Evolutionary conservation across 2,329 filamentous ascomycete species (phyloP).

Genomic region (Penicillium sp.): DNA sequence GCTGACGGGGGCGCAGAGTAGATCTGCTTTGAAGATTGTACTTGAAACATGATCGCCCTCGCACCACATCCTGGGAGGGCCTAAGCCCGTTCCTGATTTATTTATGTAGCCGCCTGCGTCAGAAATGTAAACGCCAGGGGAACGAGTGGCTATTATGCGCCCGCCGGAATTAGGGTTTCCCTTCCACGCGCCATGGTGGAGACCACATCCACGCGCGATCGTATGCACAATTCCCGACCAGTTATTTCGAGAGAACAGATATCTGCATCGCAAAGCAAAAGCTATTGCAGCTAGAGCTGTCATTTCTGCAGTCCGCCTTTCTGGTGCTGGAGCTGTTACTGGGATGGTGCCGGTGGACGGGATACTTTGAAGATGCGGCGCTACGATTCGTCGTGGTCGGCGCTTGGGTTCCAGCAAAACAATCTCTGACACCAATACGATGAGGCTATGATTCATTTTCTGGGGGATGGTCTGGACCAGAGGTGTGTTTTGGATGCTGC

Average conservation of each 20-base stretch:
- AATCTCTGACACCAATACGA: not conserved
- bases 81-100: conserved; percentile 3
- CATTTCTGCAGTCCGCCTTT: not conserved
- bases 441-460: conserved; percentile 2
- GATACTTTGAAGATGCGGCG: not conserved
- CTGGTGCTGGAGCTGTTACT: conserved; percentile 3
- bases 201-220: not conserved
- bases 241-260: not conserved
- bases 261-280: not conserved
- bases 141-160: conserved; percentile 32
- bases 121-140: conserved; percentile 6
- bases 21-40: not conserved
- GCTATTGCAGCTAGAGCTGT: conserved; percentile 1
- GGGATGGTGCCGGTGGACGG: not conserved
- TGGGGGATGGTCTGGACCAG: conserved; percentile 10
- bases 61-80: not conserved
- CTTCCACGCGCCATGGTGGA: conserved; percentile 36
- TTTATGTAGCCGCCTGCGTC: conserved; percentile 24
- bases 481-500: not conserved
- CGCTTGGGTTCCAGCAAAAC: not conserved
- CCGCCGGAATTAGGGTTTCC: conserved; percentile 13
- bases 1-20: no score
- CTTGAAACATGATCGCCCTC: conserved; percentile 24
- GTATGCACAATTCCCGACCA: not conserved
- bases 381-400: conserved; percentile 7